Evolutionary conservation across 2,329 filamentous ascomycete species (phyloP), one percentile per base, ranked within the genome.

Genomic region (Leptographium lundbergii): DNA sequence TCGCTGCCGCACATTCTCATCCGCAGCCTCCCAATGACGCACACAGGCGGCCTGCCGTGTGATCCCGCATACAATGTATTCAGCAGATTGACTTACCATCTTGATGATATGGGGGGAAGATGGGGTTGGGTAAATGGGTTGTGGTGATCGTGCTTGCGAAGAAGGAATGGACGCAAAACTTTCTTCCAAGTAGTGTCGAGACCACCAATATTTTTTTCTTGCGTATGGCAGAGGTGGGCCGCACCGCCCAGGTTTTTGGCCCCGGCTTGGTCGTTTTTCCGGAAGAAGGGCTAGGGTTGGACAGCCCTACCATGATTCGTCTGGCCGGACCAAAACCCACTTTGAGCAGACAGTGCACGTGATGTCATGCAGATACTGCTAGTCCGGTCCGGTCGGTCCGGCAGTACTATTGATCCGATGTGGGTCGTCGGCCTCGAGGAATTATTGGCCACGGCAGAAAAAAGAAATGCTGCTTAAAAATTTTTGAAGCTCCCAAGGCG

Each of bases 31-130:
- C 36, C 14, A 2, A 17, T 14, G 13, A 39, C 13, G 14, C 36
- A 39, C 36, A 17, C 36, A 39, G 14, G 17, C 36, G 14, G 4
- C 36, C 36, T 39, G 36, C 42, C n/a, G n/a, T 10, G 36, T 19
- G 1, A 25, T 36, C 22, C 29, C 47, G n/a, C 45, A n/a, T 29
- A 3, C 36, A 55, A 48, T 42, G 14, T 17, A 47, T 13, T 24
- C 22, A 42, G 9, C 53, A 22, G 39, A 36, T 7, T 22, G 24
- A 64, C 63, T 65, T 63, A 65, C 63, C 63, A 65, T 65, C 63
- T 64, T 64, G 60, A 60, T 54, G 61, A 56, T 57, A 51, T 51
- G 56, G 50, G 57, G 52, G 58, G 34, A 60, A 60, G 60, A 63
- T 61, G 61, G 22, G 57, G 58, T 47, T 57, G 61, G 54, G 54